Evolutionary conservation across 2,329 filamentous ascomycete species (phyloP), one percentile per base, ranked within the genome.

Genomic region (Colletotrichum tanaceti): DNA sequence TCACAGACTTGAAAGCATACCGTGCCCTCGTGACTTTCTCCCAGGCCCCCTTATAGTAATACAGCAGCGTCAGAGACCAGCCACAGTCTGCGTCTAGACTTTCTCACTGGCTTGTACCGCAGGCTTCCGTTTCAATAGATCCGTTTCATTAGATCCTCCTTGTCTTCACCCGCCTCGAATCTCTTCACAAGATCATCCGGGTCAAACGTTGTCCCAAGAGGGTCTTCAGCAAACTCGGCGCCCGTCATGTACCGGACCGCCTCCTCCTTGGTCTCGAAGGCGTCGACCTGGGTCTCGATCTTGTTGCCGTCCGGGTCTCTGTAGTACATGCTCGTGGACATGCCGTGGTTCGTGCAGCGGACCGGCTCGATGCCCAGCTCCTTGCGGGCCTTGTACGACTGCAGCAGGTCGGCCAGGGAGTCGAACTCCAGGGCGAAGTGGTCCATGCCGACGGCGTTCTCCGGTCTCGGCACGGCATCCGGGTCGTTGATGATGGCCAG

Each of bases 251-350:
- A 85, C 11, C 67, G 74, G 0, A 70, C 78, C 0, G 80, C 78
- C 41, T 82, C 82, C 28, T 77, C 76, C 1, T 65, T 65, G 0
- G 74, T 77, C 5, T 78, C 76, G 59, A 83, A 82, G 57, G 80
- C 81, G 64, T 84, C 81, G 3, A 83, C 79, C 71, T 85, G 82
- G 4, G 77, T 79, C 75, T 86, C 84, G 38, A 86, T 60, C 71
- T 75, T 70, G 73, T 85, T 85, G 14, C 82, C 81, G 72, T 86
- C 83, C 5, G 83, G 83, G 72, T 86, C 84, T 9, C 70, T 65
- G 72, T 85, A 85, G 73, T 86, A 85, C 46, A 85, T 80, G 71
- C 78, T 81, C 0, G 77, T 82, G 2, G 80, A 85, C 1, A 78
- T 76, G 3, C 84, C 84, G 72, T 86, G 84, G 71, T 86, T 84